Conservation (phyloP, 176 grass and related monocot species). For the Bothriochloa decipiens region DNA sequence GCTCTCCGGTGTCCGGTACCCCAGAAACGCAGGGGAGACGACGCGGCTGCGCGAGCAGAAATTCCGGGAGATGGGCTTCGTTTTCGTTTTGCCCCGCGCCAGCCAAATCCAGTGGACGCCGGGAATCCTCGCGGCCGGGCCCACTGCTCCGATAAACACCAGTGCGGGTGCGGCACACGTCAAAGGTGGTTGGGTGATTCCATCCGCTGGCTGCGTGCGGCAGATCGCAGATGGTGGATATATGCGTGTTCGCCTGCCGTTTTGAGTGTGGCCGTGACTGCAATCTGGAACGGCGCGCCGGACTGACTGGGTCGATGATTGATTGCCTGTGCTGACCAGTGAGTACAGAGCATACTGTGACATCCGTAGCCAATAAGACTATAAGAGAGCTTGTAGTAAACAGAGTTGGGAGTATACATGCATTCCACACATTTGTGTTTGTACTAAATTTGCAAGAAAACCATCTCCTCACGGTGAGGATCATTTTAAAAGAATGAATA, state of each 20-base stretch:
- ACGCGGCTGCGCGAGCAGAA: background rate
- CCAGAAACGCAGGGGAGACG: background rate
- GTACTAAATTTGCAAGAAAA: too few species aligned
- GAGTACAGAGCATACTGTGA: too few species aligned
- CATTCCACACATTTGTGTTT: too few species aligned
- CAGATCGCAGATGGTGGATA: background rate
- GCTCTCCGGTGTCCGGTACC: background rate
- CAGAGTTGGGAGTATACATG: too few species aligned
- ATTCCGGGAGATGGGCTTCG: background rate
- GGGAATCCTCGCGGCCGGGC: slow-evolving; percentile 1
- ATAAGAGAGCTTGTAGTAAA: too few species aligned
- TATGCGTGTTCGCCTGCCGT: background rate
- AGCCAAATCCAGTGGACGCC: background rate
- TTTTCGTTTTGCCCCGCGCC: background rate
- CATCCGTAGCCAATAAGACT: too few species aligned
- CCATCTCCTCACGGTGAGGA: too few species aligned
- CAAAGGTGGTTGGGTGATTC: background rate
- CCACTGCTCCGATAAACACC: background rate
- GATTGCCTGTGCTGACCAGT: background rate
- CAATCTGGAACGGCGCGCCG: background rate
- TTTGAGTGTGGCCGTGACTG: background rate
- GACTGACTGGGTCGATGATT: background rate
- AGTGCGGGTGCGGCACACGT: background rate
- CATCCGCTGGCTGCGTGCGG: background rate
- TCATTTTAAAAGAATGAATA: too few species aligned